Evolutionary conservation across 2,329 filamentous ascomycete species (phyloP), one percentile per base, ranked within the genome.

Genomic region (Phialemoniopsis sp.): DNA sequence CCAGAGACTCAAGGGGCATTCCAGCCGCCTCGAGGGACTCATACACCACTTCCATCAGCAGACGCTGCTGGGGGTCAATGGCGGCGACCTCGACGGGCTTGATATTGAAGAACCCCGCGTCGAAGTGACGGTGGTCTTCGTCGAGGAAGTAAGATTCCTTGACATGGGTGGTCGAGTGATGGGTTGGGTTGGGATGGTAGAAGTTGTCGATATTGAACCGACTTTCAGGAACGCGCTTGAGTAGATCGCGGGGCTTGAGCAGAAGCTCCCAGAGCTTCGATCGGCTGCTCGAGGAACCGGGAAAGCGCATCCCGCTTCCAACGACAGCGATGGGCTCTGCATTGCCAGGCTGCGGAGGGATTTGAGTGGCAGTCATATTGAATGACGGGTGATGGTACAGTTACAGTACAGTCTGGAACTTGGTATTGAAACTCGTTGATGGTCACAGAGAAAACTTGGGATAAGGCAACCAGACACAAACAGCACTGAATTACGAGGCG

Each of bases 81-180:
- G 37, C 18, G 5, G 13, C 37, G 4, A 17, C 46, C 16, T 40
- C 46, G n/a, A 37, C 38, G 10, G 33, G 32, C 17, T 31, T 29
- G 31, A 39, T 29, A 32, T 39, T 39, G 31, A 39, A 39, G 37
- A 39, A 39, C n/a, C 10, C 19, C n/a, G 31, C 31, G 18, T 39
- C 37, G 31, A 39, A 39, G 19, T 29, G 8, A 18, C 19, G 19
- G 19, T 12, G n/a, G 31, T 39, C 37, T 13, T 39, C 37, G 13
- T 39, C 19, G 31, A 39, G 37, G 13, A 39, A 19, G 13, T 39
- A 57, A 0, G 57, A 58, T 5, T 58, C 58, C 13, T 44, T 31
- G 9, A 62, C 51, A 16, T 58, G 56, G 34, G 59, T 61, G 26
- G 45, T 30, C 32, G 34, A 56, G 50, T 56, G 34, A 3, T 47